These are phyloP conservation scores for Hyphopichia wangnamkhiaoensis DNA, from an alignment of 1,139 yeast genomes.

Conservation along the genomic window DNA sequence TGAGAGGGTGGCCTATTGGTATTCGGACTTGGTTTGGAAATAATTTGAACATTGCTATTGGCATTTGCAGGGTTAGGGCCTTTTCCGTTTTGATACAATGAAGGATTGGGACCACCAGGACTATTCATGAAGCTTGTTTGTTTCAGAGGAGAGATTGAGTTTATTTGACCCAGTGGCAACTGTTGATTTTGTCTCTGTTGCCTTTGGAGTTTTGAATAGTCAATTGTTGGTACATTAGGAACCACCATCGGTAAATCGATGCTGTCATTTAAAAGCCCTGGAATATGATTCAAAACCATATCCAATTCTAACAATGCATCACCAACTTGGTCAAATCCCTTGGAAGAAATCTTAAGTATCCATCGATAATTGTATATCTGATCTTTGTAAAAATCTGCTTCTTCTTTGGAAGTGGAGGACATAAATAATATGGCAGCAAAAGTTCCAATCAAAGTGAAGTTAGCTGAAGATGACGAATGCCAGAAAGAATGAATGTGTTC, in stretches of 20 bases:
- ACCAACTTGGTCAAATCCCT: slow-evolving; percentile 73
- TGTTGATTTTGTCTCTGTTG: slow-evolving; percentile 5
- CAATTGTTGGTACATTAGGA: slow-evolving; percentile 34
- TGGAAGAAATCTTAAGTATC: slow-evolving; percentile 69
- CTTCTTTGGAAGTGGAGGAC: slow-evolving; percentile 61
- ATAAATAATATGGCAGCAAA: slow-evolving; percentile 79
- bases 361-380: slow-evolving; percentile 74
- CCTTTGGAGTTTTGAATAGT: slow-evolving; percentile 15
- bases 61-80: slow-evolving; percentile 1
- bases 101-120: slow-evolving; percentile 7
- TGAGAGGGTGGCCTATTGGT: neutral
- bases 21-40: slow-evolving; percentile 1
- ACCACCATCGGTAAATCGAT: slow-evolving; percentile 41
- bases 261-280: slow-evolving; percentile 58
- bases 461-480: slow-evolving; percentile 80
- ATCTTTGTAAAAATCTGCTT: slow-evolving; percentile 61
- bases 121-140: slow-evolving; percentile 6
- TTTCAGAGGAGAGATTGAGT: slow-evolving; percentile 3
- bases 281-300: slow-evolving; percentile 62
- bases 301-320: slow-evolving; percentile 70
- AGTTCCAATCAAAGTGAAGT: slow-evolving; percentile 78
- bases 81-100: slow-evolving; percentile 5
- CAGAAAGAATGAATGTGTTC: slow-evolving; percentile 87
- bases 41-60: slow-evolving; percentile 3
- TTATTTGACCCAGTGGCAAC: slow-evolving; percentile 7